Evolutionary conservation across 1,139 yeast genomes (phyloP).

Genomic region (Waltiozyma sp.): DNA sequence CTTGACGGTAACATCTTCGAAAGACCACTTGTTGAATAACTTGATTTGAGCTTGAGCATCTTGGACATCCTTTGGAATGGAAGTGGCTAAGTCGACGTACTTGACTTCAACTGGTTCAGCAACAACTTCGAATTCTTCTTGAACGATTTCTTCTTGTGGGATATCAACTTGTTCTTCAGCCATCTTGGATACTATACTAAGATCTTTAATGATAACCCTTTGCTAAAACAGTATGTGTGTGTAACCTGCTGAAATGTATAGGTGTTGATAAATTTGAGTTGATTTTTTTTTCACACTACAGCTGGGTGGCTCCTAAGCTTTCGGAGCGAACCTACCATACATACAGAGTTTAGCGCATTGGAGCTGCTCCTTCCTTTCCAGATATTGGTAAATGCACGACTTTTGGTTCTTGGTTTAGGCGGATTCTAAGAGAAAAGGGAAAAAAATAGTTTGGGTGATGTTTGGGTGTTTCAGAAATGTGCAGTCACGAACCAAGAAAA

Average conservation of each 20-base stretch:
- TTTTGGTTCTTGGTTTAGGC: background rate
- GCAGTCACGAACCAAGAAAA: slow-evolving; percentile 2
- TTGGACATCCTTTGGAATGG: slow-evolving; percentile 95
- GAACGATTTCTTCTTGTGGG: slow-evolving; percentile 21
- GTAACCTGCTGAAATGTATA: background rate
- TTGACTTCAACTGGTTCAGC: slow-evolving; percentile 63
- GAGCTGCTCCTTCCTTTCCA: background rate
- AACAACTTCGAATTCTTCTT: slow-evolving; percentile 35
- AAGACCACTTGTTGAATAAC: slow-evolving; percentile 99
- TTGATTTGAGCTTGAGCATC: slow-evolving; percentile 94
- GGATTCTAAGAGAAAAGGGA: background rate
- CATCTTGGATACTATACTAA: slow-evolving; percentile 12
- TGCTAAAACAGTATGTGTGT: background rate
- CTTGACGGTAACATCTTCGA: slow-evolving; percentile 94
- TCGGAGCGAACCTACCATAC: background rate
- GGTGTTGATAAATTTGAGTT: background rate
- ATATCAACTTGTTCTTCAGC: slow-evolving; percentile 22
- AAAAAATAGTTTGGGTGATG: slow-evolving; percentile 1
- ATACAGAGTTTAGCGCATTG: background rate
- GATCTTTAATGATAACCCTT: background rate
- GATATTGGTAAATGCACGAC: background rate
- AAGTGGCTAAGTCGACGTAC: slow-evolving; percentile 82
- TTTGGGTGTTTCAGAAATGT: slow-evolving; percentile 2
- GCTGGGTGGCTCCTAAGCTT: background rate
- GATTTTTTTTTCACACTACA: background rate